Conservation (phyloP, 2,329 filamentous ascomycete species). For the Coniochaeta prunicola region DNA sequence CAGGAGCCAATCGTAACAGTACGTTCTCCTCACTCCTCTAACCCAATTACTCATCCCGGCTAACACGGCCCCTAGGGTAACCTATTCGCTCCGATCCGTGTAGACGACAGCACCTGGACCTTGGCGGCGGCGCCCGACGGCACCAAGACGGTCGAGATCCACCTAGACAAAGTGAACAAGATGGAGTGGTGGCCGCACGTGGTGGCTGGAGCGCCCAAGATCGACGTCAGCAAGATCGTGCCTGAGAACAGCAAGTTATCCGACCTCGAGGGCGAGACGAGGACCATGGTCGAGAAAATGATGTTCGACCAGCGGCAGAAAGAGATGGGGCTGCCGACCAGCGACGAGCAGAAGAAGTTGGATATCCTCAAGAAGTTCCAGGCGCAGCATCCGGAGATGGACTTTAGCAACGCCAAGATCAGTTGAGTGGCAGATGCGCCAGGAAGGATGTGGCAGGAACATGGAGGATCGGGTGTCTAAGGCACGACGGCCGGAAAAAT, state of each 20-base stretch:
- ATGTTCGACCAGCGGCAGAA: slow-evolving; percentile 99
- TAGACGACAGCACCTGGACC: slow-evolving; percentile 94
- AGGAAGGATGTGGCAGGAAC: background rate
- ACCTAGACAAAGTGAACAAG: slow-evolving; percentile 94
- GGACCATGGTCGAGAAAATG: slow-evolving; percentile 99
- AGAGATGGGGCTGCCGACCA: slow-evolving; percentile 80
- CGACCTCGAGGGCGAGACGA: slow-evolving; percentile 90
- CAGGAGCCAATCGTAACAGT: slow-evolving; percentile 80
- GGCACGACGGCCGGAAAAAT: too few species aligned
- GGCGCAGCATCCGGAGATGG: slow-evolving; percentile 66
- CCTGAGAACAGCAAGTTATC: slow-evolving; percentile 88
- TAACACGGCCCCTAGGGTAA: slow-evolving; percentile 54
- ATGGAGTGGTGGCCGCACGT: slow-evolving; percentile 98
- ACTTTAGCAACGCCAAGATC: slow-evolving; percentile 65
- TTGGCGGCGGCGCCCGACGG: slow-evolving; percentile 67
- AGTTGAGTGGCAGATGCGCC: slow-evolving; percentile 25
- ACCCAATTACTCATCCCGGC: slow-evolving; percentile 4
- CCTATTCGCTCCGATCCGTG: slow-evolving; percentile 69
- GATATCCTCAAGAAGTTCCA: slow-evolving; percentile 94
- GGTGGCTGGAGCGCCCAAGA: slow-evolving; percentile 75
- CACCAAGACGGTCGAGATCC: slow-evolving; percentile 50
- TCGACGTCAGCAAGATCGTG: slow-evolving; percentile 91
- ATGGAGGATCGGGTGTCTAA: too few species aligned
- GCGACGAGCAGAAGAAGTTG: slow-evolving; percentile 91
- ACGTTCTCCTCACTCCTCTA: slow-evolving; percentile 17